phyloP scores from a whole-genome alignment of 2,329 filamentous ascomycete genomes.

The Mollisia scopiformis region DNA sequence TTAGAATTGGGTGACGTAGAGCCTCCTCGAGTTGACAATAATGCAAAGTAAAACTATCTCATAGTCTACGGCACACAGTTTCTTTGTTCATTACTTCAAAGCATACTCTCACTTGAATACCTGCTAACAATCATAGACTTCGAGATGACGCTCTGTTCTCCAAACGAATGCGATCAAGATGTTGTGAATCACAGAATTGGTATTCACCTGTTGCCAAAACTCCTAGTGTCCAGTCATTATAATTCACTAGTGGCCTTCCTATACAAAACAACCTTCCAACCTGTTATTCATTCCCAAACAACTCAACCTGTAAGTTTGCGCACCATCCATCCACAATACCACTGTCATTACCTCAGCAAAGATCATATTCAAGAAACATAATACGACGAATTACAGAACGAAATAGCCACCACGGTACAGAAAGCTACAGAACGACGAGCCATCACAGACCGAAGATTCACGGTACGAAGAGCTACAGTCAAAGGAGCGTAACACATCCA shows the following conservation, averaged over 20 bases:
- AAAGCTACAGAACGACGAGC: no score
- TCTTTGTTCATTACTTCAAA: not conserved
- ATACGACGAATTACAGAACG: no score
- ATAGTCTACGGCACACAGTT: not conserved
- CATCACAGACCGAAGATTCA: no score
- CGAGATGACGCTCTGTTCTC: not conserved
- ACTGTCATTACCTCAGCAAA: not conserved
- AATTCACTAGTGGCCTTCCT: not conserved
- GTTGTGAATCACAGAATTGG: conserved; percentile 4
- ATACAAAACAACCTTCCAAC: not conserved
- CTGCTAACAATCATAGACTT: conserved; percentile 15
- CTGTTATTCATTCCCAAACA: not conserved
- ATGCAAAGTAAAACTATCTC: not conserved
- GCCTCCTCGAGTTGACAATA: not conserved
- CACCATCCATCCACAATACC: not conserved
- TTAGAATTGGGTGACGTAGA: not conserved
- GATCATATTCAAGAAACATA: no score
- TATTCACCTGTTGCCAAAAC: conserved; percentile 5
- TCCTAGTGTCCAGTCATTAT: not conserved
- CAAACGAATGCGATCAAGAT: conserved; percentile 1
- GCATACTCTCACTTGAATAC: not conserved
- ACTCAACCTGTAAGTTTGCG: not conserved
- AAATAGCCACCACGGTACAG: no score
- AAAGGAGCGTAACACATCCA: not conserved
- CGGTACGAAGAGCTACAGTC: no score